Percentiles rank a stretch among this genome's conserved stretches.
Evolutionary conservation across 768 basidiomycete genomes (phyloP).

Genomic region (Goffeauzyma gilvescens): DNA sequence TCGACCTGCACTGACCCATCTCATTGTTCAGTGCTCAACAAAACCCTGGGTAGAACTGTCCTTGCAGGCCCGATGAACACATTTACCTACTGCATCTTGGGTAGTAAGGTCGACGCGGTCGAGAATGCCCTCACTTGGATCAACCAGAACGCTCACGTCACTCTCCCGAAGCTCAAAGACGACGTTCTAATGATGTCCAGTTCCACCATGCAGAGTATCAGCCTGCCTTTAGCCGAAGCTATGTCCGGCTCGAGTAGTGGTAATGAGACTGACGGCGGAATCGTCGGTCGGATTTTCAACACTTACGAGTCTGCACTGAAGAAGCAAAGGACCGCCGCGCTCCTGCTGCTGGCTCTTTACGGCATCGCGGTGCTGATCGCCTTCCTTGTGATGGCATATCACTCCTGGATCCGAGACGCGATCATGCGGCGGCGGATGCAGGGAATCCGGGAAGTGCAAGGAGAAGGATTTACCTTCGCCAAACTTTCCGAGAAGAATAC

Average conservation of each 20-base stretch:
- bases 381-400: slow-evolving; percentile 22
- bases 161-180: slow-evolving; percentile 60
- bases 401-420: slow-evolving; percentile 20
- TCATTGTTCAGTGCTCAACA: slow-evolving; percentile 23
- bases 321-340: slow-evolving; percentile 69
- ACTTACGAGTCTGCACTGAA: slow-evolving; percentile 53
- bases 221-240: slow-evolving; percentile 51
- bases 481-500: no score
- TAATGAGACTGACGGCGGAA: slow-evolving; percentile 36
- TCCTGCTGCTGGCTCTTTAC: slow-evolving; percentile 69
- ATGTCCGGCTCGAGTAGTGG: slow-evolving; percentile 50
- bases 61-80: slow-evolving; percentile 64
- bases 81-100: slow-evolving; percentile 74
- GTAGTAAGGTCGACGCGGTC: slow-evolving; percentile 70
- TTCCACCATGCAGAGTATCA: slow-evolving; percentile 49
- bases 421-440: slow-evolving; percentile 7
- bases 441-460: no score
- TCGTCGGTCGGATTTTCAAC: slow-evolving; percentile 54
- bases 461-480: no score
- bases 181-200: slow-evolving; percentile 60
- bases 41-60: slow-evolving; percentile 66
- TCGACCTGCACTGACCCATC: not conserved
- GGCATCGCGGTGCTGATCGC: slow-evolving; percentile 64
- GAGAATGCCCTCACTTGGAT: slow-evolving; percentile 80
- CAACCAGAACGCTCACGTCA: slow-evolving; percentile 62